Evolutionary conservation across 2,329 filamentous ascomycete genomes (phyloP).

Genomic region (Verticillium klebahnii): DNA sequence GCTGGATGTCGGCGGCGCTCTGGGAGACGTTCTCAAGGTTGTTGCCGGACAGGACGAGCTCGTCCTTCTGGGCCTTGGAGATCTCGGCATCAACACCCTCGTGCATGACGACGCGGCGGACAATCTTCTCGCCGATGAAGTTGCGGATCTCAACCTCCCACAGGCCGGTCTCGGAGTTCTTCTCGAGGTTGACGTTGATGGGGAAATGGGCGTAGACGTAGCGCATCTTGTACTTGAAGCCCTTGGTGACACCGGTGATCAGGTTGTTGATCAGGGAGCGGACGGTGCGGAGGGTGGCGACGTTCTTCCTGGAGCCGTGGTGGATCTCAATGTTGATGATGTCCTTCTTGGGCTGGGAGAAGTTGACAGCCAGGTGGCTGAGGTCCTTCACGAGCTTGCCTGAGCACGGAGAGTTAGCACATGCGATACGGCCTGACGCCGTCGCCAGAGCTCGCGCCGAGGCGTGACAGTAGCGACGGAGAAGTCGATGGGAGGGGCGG

Average conservation of each 20-base stretch:
- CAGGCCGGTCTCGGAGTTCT: constrained; percentile 85
- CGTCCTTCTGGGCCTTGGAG: constrained; percentile 94
- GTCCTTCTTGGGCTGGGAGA: constrained; percentile 80
- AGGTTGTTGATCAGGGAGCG: constrained; percentile 98
- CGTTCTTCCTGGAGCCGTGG: constrained; percentile 96
- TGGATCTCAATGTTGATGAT: constrained; percentile 96
- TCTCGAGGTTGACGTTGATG: constrained; percentile 99
- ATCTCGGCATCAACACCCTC: constrained; percentile 84
- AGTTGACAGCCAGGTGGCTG: constrained; percentile 93
- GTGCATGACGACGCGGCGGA: constrained; percentile 86
- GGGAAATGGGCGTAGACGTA: constrained; percentile 99
- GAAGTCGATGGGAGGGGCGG: not conserved
- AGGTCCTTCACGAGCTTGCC: constrained; percentile 97
- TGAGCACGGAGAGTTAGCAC: constrained; percentile 26
- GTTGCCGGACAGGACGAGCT: constrained; percentile 91
- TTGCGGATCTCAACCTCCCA: constrained; percentile 98
- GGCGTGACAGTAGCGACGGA: not conserved
- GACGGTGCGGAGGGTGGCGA: constrained; percentile 96
- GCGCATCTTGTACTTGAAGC: constrained; percentile 99
- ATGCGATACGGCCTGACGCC: constrained; percentile 8
- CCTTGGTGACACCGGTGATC: constrained; percentile 96
- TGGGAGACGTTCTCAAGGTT: constrained; percentile 96
- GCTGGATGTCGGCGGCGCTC: constrained; percentile 98
- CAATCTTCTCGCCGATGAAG: constrained; percentile 99
- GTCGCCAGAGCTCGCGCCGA: constrained; percentile 8